Evolutionary conservation across 768 basidiomycete species (phyloP).

Genomic region (Naganishia friedmannii): DNA sequence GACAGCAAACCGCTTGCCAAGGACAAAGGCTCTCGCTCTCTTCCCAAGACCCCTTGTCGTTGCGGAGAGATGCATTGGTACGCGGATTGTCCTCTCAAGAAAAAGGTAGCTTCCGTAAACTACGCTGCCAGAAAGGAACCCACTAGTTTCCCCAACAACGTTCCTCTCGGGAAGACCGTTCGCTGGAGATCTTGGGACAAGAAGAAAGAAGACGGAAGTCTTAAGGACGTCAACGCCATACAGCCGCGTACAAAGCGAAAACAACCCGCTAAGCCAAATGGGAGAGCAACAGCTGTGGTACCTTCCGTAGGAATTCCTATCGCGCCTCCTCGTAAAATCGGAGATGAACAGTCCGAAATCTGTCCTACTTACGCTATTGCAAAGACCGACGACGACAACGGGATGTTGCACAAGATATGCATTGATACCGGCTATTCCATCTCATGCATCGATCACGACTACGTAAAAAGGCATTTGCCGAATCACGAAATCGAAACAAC

Average conservation of each 20-base stretch:
- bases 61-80: slow-evolving; percentile 7
- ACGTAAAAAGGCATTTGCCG: background rate
- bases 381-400: slow-evolving; percentile 2
- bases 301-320: too few species aligned
- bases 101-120: background rate
- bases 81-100: background rate
- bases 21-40: background rate
- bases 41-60: background rate
- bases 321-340: too few species aligned
- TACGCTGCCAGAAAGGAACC: background rate
- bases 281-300: too few species aligned
- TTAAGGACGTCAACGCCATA: too few species aligned
- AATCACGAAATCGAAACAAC: background rate
- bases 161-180: background rate
- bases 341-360: too few species aligned
- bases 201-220: background rate
- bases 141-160: background rate
- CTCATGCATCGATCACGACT: slow-evolving; percentile 16
- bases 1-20: background rate
- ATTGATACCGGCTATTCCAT: slow-evolving; percentile 25
- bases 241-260: too few species aligned
- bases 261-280: too few species aligned
- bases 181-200: background rate
- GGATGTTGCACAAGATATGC: slow-evolving; percentile 9
- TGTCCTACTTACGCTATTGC: background rate